Percentiles rank a stretch among this genome's conserved stretches.
Evolutionary conservation across 768 basidiomycete genomes (phyloP).

Genomic region (Mycena alexandri): DNA sequence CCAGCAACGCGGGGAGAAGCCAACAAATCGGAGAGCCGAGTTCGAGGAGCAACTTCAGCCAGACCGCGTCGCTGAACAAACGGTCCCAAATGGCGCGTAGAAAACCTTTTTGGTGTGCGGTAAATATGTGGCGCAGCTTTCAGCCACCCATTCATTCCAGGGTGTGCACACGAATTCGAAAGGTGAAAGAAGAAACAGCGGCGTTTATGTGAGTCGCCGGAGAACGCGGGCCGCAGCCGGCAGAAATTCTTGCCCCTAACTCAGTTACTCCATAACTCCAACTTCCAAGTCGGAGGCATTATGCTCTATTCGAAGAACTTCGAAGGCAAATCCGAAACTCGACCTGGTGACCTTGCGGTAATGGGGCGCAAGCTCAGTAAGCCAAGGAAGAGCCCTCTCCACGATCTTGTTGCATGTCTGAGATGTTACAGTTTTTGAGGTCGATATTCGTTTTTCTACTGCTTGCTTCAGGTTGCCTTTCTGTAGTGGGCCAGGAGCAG

Average conservation of each 20-base stretch:
- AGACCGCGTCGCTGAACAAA: neutral
- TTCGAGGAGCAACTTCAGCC: neutral
- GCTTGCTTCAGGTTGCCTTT: neutral
- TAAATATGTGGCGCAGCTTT: neutral
- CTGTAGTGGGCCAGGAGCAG: constrained; percentile 8
- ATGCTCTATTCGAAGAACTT: no score
- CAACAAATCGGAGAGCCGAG: constrained; percentile 2
- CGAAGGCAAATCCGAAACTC: neutral
- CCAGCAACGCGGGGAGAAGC: neutral
- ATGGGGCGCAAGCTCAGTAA: no score
- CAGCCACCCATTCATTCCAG: constrained; percentile 11
- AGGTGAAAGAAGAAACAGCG: no score
- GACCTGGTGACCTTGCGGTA: no score
- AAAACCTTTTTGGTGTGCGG: neutral
- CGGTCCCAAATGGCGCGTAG: neutral
- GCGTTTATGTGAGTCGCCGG: no score
- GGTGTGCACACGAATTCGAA: no score
- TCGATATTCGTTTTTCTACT: constrained; percentile 2
- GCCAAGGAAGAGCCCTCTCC: no score
- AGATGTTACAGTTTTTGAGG: neutral
- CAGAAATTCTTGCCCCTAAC: no score
- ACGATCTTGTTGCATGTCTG: no score
- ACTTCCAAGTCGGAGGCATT: no score
- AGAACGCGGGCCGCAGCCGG: no score
- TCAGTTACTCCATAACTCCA: no score